Evolutionary conservation across 208 protist species (phyloP).

Genomic region (Trypanosoma platydactyli): DNA sequence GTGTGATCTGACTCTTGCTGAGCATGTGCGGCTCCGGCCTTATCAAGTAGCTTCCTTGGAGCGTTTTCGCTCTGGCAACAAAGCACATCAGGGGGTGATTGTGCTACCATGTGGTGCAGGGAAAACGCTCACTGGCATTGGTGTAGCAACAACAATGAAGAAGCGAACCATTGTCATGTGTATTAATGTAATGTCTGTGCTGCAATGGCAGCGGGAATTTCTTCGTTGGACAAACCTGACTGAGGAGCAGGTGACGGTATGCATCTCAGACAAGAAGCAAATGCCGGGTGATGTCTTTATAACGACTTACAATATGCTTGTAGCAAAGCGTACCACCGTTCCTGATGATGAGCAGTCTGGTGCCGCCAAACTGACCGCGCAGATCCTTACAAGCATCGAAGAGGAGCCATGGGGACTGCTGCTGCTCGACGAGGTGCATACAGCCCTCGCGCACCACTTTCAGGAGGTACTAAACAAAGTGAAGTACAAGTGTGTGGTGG

Average conservation of each 20-base stretch:
- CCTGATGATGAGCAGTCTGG: conserved; percentile 59
- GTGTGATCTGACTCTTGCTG: conserved; percentile 48
- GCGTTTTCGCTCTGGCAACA: conserved; percentile 74
- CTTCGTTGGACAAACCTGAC: conserved; percentile 88
- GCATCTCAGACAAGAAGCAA: conserved; percentile 76
- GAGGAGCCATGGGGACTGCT: conserved; percentile 97
- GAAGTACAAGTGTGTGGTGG: conserved; percentile 98
- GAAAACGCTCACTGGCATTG: conserved; percentile 99
- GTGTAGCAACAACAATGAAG: conserved; percentile 92
- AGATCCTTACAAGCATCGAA: conserved; percentile 55
- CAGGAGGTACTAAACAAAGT: conserved; percentile 92
- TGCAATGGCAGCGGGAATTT: conserved; percentile 97
- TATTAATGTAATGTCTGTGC: conserved; percentile 95
- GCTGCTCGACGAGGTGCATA: conserved; percentile 99
- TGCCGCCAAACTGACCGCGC: conserved; percentile 38
- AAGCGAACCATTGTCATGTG: conserved; percentile 95
- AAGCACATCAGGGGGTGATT: conserved; percentile 96
- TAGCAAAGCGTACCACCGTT: conserved; percentile 70
- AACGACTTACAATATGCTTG: conserved; percentile 99
- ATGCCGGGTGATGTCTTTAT: conserved; percentile 92
- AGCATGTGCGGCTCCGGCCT: conserved; percentile 70
- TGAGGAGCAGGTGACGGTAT: conserved; percentile 76
- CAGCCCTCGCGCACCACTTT: conserved; percentile 96
- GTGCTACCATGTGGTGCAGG: conserved; percentile 99
- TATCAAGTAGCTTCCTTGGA: conserved; percentile 88